Evolutionary conservation across 2,329 filamentous ascomycete species (phyloP).

Genomic region (Blastomyces emzantsi): DNA sequence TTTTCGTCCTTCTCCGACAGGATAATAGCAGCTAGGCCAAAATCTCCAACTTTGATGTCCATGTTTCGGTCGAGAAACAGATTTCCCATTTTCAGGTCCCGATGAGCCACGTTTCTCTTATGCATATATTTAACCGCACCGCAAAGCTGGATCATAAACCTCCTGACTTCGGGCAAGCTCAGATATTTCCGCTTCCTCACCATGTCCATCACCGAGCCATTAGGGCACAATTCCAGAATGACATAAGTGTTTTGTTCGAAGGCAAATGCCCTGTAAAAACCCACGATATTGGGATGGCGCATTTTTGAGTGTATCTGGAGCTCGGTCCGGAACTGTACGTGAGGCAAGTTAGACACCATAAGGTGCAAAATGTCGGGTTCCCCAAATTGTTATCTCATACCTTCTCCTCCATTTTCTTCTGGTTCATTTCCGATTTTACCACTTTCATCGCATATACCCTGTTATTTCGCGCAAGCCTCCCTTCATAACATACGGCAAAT

Average conservation of each 20-base stretch:
- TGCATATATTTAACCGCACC: conserved; percentile 99
- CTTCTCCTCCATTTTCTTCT: conserved; percentile 46
- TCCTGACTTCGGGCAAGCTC: conserved; percentile 87
- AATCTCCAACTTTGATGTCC: conserved; percentile 98
- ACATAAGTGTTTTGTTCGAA: conserved; percentile 86
- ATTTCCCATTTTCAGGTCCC: conserved; percentile 96
- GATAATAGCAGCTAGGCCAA: conserved; percentile 84
- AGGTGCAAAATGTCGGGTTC: not conserved
- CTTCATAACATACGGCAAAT: conserved; percentile 45
- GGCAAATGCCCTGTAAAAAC: conserved; percentile 89
- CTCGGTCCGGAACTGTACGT: conserved; percentile 60
- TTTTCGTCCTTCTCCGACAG: conserved; percentile 82
- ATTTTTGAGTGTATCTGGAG: conserved; percentile 98
- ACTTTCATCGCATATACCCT: conserved; percentile 44
- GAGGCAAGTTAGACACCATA: conserved; percentile 8
- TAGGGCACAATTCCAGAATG: conserved; percentile 86
- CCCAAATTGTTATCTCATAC: conserved; percentile 20
- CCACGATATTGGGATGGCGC: conserved; percentile 89
- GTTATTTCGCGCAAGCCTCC: conserved; percentile 35
- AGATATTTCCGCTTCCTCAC: conserved; percentile 84
- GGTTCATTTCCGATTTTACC: conserved; percentile 42
- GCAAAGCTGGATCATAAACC: conserved; percentile 89
- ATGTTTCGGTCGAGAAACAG: conserved; percentile 89
- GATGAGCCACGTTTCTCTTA: conserved; percentile 87
- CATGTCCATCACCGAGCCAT: conserved; percentile 96